Percentiles rank a stretch among this genome's conserved stretches.
These are phyloP conservation scores for Ceratocystis harringtonii DNA, from an alignment of 2,329 filamentous ascomycete genomes.

Conservation along the genomic window DNA sequence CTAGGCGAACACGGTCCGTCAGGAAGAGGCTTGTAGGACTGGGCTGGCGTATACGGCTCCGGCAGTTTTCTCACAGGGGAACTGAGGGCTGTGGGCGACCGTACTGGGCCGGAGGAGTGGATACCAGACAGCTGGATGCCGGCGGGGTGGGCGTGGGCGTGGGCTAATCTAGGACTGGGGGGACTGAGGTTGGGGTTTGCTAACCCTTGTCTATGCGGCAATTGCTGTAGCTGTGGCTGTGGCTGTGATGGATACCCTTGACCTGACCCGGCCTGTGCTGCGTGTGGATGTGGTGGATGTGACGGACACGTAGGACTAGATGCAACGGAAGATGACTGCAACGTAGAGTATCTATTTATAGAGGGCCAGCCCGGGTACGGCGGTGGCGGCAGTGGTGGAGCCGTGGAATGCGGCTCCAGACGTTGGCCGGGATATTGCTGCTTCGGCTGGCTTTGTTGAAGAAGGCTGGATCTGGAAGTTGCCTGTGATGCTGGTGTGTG, in stretches of 20 bases:
- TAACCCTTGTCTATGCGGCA: background rate
- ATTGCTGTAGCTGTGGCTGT: too few relatives aligned
- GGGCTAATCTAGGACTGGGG: background rate
- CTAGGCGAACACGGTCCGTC: background rate
- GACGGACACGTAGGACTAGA: background rate
- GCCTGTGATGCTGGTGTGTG: background rate
- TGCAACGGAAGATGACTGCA: background rate
- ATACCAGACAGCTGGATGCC: too few relatives aligned
- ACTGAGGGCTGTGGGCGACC: background rate
- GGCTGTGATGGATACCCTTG: too few relatives aligned
- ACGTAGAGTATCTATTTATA: background rate
- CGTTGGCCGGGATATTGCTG: background rate
- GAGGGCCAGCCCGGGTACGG: background rate
- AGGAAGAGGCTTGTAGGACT: constrained; percentile 7
- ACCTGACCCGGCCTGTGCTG: background rate
- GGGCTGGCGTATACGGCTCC: constrained; percentile 8
- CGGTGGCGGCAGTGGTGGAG: background rate
- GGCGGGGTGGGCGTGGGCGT: too few relatives aligned
- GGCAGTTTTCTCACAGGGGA: background rate
- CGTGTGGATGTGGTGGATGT: background rate
- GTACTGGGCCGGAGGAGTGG: background rate
- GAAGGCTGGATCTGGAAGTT: background rate
- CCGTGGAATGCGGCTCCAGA: background rate
- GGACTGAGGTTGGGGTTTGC: background rate
- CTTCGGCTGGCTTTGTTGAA: background rate